These are phyloP conservation scores for Excoecaria cochinchinensis DNA, from an alignment of 345 rosid genomes.

Conservation along the genomic window DNA sequence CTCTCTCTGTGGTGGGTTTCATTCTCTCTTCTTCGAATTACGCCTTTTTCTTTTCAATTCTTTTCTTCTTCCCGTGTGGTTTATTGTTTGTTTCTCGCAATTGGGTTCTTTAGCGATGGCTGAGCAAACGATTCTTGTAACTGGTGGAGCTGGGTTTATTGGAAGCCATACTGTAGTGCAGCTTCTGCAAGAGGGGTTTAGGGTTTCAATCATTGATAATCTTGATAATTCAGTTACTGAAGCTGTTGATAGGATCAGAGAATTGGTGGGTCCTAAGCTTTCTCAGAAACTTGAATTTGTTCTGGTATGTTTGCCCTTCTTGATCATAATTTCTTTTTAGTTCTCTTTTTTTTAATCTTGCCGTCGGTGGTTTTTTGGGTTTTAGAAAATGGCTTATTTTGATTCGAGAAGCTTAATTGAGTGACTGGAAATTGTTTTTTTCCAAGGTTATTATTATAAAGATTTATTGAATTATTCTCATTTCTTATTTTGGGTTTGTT, in stretches of 20 bases:
- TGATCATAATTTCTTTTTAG: neutral
- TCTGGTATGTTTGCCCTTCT: constrained; percentile 44
- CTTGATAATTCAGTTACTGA: constrained; percentile 75
- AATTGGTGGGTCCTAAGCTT: constrained; percentile 75
- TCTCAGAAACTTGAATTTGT: constrained; percentile 70
- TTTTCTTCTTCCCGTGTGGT: neutral
- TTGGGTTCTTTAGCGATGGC: constrained; percentile 10
- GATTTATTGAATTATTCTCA: neutral
- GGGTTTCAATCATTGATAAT: constrained; percentile 80
- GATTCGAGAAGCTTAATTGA: neutral
- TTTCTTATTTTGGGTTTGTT: constrained; percentile 3
- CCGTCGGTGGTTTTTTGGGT: neutral
- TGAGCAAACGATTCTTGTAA: constrained; percentile 66
- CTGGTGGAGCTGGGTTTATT: constrained; percentile 97
- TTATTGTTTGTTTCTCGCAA: neutral
- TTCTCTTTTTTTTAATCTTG: neutral
- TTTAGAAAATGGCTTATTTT: neutral
- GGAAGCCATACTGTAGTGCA: constrained; percentile 89
- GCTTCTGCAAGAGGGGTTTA: constrained; percentile 76
- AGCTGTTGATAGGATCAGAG: constrained; percentile 76
- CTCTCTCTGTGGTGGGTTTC: neutral
- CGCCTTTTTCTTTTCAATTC: too few relatives aligned
- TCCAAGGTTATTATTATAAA: neutral
- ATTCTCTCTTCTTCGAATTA: neutral
- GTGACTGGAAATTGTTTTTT: neutral